phyloP scores from a whole-genome alignment of 257 asterid genomes.

The Przewalskia tangutica region DNA sequence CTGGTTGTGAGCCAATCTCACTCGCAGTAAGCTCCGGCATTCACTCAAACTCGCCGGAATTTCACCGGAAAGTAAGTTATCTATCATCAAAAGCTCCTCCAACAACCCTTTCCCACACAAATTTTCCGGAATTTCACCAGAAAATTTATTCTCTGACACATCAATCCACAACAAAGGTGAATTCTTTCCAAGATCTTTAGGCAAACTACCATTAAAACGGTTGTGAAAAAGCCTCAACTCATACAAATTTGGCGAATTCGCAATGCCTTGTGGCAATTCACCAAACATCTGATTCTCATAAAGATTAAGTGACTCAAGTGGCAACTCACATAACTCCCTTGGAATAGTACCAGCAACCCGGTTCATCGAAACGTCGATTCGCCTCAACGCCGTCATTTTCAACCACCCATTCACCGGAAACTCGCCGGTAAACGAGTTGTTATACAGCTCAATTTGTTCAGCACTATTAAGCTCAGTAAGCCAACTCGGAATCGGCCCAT shows the following conservation, averaged over 20 bases:
- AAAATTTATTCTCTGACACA: constrained; percentile 57
- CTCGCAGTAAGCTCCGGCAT: constrained; percentile 66
- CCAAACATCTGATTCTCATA: constrained; percentile 72
- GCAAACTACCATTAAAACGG: constrained; percentile 48
- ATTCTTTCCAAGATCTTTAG: constrained; percentile 59
- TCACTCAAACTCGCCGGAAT: constrained; percentile 60
- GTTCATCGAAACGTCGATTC: constrained; percentile 88
- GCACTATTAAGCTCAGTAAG: constrained; percentile 53
- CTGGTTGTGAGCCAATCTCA: constrained; percentile 63
- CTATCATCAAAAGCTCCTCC: constrained; percentile 56
- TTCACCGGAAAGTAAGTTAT: constrained; percentile 62
- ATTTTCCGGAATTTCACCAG: constrained; percentile 57
- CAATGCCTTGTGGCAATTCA: constrained; percentile 56
- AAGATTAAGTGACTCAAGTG: constrained; percentile 80
- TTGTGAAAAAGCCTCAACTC: constrained; percentile 81
- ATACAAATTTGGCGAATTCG: constrained; percentile 63
- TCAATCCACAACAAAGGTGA: constrained; percentile 81
- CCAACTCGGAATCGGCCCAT: constrained; percentile 62
- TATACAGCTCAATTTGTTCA: constrained; percentile 85
- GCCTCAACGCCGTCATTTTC: constrained; percentile 63
- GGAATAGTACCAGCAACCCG: constrained; percentile 68
- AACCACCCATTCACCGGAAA: constrained; percentile 75
- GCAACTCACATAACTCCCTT: constrained; percentile 65
- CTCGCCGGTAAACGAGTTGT: constrained; percentile 74
- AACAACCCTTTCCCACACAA: constrained; percentile 55